Conservation (phyloP, 441 rosid genomes). For the Erodium texanum region DNA sequence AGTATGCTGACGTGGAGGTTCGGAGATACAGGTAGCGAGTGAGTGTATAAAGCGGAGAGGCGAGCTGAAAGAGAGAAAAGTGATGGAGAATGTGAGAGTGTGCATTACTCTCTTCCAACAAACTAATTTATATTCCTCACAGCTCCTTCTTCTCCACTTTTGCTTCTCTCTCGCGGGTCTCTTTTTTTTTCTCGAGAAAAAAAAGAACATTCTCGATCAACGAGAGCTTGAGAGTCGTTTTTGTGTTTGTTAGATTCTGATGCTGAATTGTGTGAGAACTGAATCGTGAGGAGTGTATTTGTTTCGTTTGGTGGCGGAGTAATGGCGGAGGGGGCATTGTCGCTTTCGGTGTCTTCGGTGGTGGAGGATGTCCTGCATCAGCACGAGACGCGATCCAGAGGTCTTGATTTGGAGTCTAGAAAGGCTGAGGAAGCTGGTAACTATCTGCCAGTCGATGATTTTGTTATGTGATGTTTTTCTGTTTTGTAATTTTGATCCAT, state of each 20-base stretch:
- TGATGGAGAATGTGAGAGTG: conserved; percentile 34
- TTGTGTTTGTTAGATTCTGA: not conserved
- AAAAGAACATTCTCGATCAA: too few species aligned
- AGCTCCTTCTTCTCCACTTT: not conserved
- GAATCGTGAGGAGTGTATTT: not conserved
- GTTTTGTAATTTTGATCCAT: not conserved
- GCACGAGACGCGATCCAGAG: conserved; percentile 45
- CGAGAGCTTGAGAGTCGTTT: too few species aligned
- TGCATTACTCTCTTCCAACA: conserved; percentile 12
- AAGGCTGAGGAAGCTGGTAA: conserved; percentile 77
- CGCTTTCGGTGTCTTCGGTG: conserved; percentile 65
- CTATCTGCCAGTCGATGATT: too few species aligned
- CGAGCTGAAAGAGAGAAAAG: conserved; percentile 15
- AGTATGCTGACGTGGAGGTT: not conserved
- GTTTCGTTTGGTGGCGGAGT: not conserved
- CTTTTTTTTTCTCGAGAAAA: too few species aligned
- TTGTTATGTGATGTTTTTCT: not conserved
- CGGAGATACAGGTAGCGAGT: not conserved
- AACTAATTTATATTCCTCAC: conserved; percentile 1
- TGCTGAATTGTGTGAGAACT: not conserved
- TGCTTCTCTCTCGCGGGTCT: not conserved
- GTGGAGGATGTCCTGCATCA: conserved; percentile 81
- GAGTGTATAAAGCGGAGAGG: not conserved
- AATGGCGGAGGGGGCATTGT: conserved; percentile 36
- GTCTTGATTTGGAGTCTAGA: conserved; percentile 63